Evolutionary conservation across 768 basidiomycete genomes (phyloP).

Genomic region (Termitomyces sp.): DNA sequence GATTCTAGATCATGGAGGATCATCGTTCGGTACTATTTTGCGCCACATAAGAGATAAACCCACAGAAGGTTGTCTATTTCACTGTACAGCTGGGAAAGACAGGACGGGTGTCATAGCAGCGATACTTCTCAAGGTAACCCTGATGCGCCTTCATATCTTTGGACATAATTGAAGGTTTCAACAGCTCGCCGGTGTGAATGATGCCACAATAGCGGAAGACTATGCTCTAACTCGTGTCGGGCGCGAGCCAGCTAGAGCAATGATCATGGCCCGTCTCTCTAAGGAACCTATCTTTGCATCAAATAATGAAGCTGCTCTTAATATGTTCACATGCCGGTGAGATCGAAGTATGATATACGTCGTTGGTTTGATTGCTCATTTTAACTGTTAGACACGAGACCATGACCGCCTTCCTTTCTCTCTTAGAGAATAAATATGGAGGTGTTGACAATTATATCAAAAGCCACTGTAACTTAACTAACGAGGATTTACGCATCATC

Average conservation of each 20-base stretch:
- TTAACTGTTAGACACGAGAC: constrained; percentile 51
- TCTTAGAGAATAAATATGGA: constrained; percentile 60
- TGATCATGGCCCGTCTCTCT: constrained; percentile 60
- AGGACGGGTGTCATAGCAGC: constrained; percentile 76
- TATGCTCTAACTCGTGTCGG: constrained; percentile 77
- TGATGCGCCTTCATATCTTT: neutral
- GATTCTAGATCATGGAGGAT: constrained; percentile 70
- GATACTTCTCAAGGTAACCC: constrained; percentile 58
- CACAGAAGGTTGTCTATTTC: constrained; percentile 60
- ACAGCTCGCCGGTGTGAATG: constrained; percentile 69
- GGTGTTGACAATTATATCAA: constrained; percentile 63
- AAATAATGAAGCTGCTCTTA: constrained; percentile 71
- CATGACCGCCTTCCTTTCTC: constrained; percentile 65
- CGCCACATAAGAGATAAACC: constrained; percentile 71
- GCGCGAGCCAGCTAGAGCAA: constrained; percentile 71
- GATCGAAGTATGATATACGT: constrained; percentile 13
- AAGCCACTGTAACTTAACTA: constrained; percentile 49
- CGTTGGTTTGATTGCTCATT: constrained; percentile 1
- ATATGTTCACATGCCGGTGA: constrained; percentile 78
- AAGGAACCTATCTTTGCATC: constrained; percentile 72
- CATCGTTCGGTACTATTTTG: constrained; percentile 65
- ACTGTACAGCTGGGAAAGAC: constrained; percentile 86
- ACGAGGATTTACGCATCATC: constrained; percentile 59
- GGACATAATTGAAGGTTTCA: neutral
- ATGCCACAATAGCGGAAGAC: constrained; percentile 62